phyloP scores from a whole-genome alignment of 345 rosid genomes.

The Raphanus sativus region DNA sequence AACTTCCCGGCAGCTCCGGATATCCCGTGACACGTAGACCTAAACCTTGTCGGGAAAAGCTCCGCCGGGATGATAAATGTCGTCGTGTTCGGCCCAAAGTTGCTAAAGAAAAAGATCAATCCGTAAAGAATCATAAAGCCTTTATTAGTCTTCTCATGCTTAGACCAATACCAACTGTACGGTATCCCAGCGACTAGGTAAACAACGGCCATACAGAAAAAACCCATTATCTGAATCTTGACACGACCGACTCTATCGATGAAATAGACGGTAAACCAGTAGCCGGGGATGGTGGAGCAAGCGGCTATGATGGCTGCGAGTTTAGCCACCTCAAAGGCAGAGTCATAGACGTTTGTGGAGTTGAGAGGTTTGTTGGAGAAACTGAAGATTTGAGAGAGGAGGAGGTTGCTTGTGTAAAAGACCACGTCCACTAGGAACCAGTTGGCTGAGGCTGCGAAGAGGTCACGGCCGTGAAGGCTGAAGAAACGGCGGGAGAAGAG shows the following conservation, averaged over 20 bases:
- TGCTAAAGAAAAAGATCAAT: constrained; percentile 68
- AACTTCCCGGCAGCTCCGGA: constrained; percentile 72
- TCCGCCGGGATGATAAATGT: constrained; percentile 82
- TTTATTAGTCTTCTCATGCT: constrained; percentile 7
- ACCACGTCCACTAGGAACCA: constrained; percentile 74
- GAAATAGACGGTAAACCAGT: constrained; percentile 60
- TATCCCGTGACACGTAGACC: constrained; percentile 82
- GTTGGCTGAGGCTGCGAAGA: constrained; percentile 52
- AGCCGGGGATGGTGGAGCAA: constrained; percentile 69
- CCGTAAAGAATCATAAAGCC: constrained; percentile 57
- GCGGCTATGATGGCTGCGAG: constrained; percentile 53
- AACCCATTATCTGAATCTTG: constrained; percentile 63
- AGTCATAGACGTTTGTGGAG: constrained; percentile 34
- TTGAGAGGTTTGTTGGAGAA: neutral
- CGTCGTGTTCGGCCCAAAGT: constrained; percentile 82
- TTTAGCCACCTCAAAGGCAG: constrained; percentile 48
- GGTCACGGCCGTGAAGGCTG: constrained; percentile 62
- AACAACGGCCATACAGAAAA: constrained; percentile 56
- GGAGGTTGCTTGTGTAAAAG: constrained; percentile 66
- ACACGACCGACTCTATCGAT: constrained; percentile 68
- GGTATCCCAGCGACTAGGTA: constrained; percentile 54
- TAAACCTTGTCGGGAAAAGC: constrained; percentile 78
- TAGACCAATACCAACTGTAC: constrained; percentile 42
- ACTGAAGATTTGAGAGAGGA: constrained; percentile 56
- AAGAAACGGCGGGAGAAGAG: constrained; percentile 64